These are phyloP conservation scores for Exophiala bonariae DNA, from an alignment of 2,329 filamentous ascomycete species.

Conservation along the genomic window DNA sequence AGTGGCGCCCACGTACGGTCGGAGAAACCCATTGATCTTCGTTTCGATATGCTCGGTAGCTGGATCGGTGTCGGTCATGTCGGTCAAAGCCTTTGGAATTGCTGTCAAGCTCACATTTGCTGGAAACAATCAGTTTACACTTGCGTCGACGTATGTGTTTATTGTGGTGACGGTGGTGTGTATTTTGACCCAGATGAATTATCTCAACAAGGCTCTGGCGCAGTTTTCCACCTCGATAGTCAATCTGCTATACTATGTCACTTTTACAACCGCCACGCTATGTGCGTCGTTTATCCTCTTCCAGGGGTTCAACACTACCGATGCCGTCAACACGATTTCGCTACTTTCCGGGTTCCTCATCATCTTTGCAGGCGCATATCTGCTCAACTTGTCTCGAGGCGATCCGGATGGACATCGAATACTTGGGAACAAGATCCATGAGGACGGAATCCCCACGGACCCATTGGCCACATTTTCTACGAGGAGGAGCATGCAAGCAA, in stretches of 20 bases:
- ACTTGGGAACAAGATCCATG: conserved; percentile 59
- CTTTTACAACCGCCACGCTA: conserved; percentile 91
- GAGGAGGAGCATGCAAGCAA: conserved; percentile 86
- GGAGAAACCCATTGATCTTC: conserved; percentile 93
- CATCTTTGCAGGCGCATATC: conserved; percentile 92
- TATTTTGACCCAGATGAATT: conserved; percentile 99
- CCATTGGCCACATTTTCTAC: conserved; percentile 87
- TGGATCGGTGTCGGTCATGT: conserved; percentile 97
- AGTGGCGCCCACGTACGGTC: conserved; percentile 84
- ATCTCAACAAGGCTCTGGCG: conserved; percentile 97
- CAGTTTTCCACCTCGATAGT: conserved; percentile 97
- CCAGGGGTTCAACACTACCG: conserved; percentile 91
- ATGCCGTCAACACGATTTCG: conserved; percentile 87
- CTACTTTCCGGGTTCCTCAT: conserved; percentile 89
- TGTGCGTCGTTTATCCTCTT: conserved; percentile 96
- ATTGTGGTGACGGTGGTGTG: conserved; percentile 89
- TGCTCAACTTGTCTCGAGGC: conserved; percentile 89
- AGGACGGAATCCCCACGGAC: conserved; percentile 86
- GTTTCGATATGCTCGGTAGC: conserved; percentile 97
- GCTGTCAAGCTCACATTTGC: conserved; percentile 91
- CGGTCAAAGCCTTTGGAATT: conserved; percentile 97
- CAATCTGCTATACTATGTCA: conserved; percentile 95
- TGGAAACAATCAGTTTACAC: conserved; percentile 92
- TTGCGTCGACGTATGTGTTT: conserved; percentile 96
- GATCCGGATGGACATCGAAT: conserved; percentile 78